Conservation (phyloP, 129 eudicot genomes). For the Chrysanthemum makinoi region DNA sequence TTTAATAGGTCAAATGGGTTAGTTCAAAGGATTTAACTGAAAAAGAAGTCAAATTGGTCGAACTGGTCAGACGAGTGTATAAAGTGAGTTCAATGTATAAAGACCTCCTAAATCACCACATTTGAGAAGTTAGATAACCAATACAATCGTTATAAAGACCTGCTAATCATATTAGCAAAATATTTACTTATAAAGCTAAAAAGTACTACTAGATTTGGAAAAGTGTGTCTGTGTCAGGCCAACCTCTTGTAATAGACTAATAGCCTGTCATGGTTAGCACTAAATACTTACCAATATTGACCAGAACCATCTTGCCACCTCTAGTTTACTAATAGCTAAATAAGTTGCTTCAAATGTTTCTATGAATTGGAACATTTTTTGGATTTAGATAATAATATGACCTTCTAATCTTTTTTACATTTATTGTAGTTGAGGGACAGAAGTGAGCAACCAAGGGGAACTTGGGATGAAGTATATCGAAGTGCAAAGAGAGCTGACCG, state of each 20-base stretch:
- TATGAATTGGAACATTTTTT: too few species aligned
- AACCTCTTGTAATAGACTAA: not conserved
- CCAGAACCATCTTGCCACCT: not conserved
- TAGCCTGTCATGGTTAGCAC: too few species aligned
- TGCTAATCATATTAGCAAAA: not conserved
- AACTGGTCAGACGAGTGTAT: not conserved
- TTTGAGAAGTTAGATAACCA: not conserved
- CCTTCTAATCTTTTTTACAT: slow-evolving; percentile 17
- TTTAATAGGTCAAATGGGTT: not conserved
- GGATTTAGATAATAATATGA: not conserved
- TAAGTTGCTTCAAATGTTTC: not conserved
- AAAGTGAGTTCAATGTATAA: not conserved
- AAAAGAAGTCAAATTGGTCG: not conserved
- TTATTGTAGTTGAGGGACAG: slow-evolving; percentile 82
- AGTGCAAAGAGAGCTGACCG: slow-evolving; percentile 82
- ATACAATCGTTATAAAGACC: not conserved
- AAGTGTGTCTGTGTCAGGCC: not conserved
- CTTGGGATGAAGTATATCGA: slow-evolving; percentile 96
- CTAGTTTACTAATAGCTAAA: not conserved
- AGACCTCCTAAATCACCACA: not conserved
- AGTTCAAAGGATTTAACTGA: not conserved
- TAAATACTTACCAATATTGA: not conserved
- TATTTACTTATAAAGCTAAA: not conserved
- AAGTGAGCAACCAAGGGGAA: slow-evolving; percentile 81
- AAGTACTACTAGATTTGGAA: not conserved